A percentile compares a stretch with the other conserved stretches of the same genome.
Evolutionary conservation across 2,329 filamentous ascomycete genomes (phyloP).

Genomic region (Ophiostoma tasmaniense): DNA sequence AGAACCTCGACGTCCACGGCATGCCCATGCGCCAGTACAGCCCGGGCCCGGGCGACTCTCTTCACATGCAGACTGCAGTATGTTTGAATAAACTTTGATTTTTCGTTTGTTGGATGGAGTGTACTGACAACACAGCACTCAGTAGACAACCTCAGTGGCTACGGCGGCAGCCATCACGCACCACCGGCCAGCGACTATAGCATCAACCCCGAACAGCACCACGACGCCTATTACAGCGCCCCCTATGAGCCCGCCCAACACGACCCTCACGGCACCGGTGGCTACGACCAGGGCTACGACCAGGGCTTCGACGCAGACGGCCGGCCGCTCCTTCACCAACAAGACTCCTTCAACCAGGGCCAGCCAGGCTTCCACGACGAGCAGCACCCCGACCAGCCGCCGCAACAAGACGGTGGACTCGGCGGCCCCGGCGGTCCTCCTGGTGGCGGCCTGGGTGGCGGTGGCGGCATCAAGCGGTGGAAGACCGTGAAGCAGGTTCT

Average conservation of each 20-base stretch:
- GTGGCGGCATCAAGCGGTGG: slow-evolving; percentile 70
- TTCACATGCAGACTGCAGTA: slow-evolving; percentile 79
- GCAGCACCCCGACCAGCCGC: slow-evolving; percentile 20
- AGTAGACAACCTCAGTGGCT: slow-evolving; percentile 35
- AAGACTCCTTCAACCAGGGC: not conserved
- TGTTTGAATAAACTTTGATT: slow-evolving; percentile 32
- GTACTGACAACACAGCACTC: slow-evolving; percentile 37
- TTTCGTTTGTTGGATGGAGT: not conserved
- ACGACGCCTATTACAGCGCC: slow-evolving; percentile 77
- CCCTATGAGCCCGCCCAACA: slow-evolving; percentile 61
- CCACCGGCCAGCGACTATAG: slow-evolving; percentile 55
- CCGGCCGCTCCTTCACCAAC: slow-evolving; percentile 58
- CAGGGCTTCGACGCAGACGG: slow-evolving; percentile 48
- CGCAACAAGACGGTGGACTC: slow-evolving; percentile 12
- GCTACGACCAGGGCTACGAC: not conserved
- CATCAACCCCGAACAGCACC: slow-evolving; percentile 74
- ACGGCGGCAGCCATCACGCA: slow-evolving; percentile 41
- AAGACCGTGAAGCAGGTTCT: slow-evolving; percentile 99
- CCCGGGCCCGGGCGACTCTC: slow-evolving; percentile 54
- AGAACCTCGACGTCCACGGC: slow-evolving; percentile 54
- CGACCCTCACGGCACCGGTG: slow-evolving; percentile 43
- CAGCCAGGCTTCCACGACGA: slow-evolving; percentile 36
- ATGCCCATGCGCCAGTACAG: slow-evolving; percentile 38
- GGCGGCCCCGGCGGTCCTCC: slow-evolving; percentile 18
- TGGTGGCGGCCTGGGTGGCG: slow-evolving; percentile 6